Conservation (phyloP, 2,329 filamentous ascomycete genomes). For the Cladosporium halotolerans region DNA sequence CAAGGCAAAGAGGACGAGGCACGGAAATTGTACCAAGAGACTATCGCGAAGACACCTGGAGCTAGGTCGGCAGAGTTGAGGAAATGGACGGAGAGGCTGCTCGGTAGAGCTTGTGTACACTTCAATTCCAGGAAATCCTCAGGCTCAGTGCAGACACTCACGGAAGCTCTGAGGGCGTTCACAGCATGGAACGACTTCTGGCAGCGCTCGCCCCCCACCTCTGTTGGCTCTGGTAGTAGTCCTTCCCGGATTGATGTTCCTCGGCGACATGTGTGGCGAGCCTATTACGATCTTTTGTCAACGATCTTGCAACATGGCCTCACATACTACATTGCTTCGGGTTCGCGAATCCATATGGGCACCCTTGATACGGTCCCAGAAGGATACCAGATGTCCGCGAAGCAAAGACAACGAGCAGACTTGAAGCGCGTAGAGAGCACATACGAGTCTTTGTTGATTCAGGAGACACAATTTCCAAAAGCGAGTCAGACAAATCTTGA, state of each 20-base stretch:
- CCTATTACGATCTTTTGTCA: slow-evolving; percentile 77
- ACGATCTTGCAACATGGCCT: slow-evolving; percentile 63
- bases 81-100: slow-evolving; percentile 28
- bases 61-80: slow-evolving; percentile 26
- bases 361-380: slow-evolving; percentile 12
- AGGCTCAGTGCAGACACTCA: slow-evolving; percentile 17
- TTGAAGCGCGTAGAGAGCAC: slow-evolving; percentile 70
- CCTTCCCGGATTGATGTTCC: slow-evolving; percentile 32
- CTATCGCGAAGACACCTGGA: slow-evolving; percentile 21
- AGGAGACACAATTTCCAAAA: slow-evolving; percentile 75
- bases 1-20: slow-evolving; percentile 20
- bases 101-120: slow-evolving; percentile 27
- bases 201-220: slow-evolving; percentile 36
- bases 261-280: slow-evolving; percentile 68
- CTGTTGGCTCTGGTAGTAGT: slow-evolving; percentile 9
- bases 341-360: background rate
- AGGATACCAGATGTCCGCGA: slow-evolving; percentile 19
- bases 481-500: slow-evolving; percentile 72
- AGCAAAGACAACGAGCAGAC: slow-evolving; percentile 58
- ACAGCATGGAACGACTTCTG: slow-evolving; percentile 65
- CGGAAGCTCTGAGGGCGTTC: slow-evolving; percentile 35
- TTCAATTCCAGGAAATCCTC: slow-evolving; percentile 20
- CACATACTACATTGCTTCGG: slow-evolving; percentile 40
- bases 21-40: slow-evolving; percentile 18
- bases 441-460: slow-evolving; percentile 73